Conservation (phyloP, 441 rosid genomes). For the Mallotus repandus region DNA sequence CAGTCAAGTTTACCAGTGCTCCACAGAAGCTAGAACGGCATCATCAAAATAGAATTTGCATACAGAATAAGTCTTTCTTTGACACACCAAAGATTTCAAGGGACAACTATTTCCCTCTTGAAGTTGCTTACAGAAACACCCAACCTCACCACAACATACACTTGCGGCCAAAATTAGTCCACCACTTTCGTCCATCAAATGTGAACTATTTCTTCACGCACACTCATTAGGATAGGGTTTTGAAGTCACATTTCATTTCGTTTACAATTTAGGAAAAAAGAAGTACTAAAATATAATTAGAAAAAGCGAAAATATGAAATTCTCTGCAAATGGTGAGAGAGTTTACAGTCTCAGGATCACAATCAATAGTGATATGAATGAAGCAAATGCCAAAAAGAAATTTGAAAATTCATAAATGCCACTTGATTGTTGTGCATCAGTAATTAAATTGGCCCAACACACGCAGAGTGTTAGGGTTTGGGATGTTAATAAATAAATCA, state of each 20-base stretch:
- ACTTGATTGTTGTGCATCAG: too few species aligned
- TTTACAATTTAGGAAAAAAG: background rate
- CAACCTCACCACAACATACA: background rate
- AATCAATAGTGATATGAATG: too few species aligned
- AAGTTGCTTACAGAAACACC: background rate
- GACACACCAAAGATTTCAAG: background rate
- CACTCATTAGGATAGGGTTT: background rate
- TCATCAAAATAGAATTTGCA: background rate
- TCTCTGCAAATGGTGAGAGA: background rate
- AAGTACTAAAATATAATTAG: background rate
- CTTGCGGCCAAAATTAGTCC: background rate
- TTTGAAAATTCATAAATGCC: too few species aligned
- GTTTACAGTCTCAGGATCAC: background rate
- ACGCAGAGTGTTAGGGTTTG: too few species aligned
- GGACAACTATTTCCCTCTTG: constrained; percentile 3
- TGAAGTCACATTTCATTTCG: background rate
- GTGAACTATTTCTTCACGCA: background rate
- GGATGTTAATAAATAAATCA: background rate
- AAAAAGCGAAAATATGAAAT: background rate
- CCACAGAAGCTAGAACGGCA: background rate
- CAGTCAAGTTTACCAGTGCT: too few species aligned
- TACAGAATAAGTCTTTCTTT: too few species aligned
- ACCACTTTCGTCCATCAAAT: background rate
- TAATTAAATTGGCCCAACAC: background rate
- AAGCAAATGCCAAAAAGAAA: too few species aligned